Percentiles rank a stretch among this genome's conserved stretches.
Conservation (phyloP, 2,329 filamentous ascomycete genomes). For the Aspergillus carbonarius region DNA sequence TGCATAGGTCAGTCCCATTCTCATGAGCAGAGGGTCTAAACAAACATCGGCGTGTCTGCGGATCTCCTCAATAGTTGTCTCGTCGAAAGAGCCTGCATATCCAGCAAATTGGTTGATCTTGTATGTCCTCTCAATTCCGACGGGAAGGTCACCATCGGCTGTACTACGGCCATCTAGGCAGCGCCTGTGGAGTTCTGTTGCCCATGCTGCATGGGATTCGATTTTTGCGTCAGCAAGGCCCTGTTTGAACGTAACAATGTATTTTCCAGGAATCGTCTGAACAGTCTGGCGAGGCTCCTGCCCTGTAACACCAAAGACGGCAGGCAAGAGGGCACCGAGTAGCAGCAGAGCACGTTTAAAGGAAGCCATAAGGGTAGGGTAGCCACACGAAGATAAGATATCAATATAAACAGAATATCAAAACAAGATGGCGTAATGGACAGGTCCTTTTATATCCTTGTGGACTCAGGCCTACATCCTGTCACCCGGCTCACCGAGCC, state of each 20-base stretch:
- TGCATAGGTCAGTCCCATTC: conserved; percentile 3
- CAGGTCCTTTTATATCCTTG: neutral
- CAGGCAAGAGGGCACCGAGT: conserved; percentile 24
- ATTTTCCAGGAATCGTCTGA: conserved; percentile 23
- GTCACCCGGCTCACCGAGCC: neutral
- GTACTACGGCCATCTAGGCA: conserved; percentile 16
- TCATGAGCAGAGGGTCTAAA: conserved; percentile 4
- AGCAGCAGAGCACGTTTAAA: conserved; percentile 23
- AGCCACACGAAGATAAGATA: neutral
- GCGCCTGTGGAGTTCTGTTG: conserved; percentile 21
- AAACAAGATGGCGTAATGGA: neutral
- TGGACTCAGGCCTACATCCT: too few relatives aligned
- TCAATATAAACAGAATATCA: neutral
- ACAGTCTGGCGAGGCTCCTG: conserved; percentile 11
- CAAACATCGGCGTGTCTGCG: conserved; percentile 35
- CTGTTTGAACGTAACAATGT: conserved; percentile 27
- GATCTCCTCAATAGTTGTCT: conserved; percentile 42
- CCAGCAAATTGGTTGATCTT: conserved; percentile 44
- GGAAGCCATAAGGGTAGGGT: conserved; percentile 15
- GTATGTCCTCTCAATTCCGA: conserved; percentile 44
- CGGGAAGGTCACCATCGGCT: conserved; percentile 15
- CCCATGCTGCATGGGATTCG: conserved; percentile 22
- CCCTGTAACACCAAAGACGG: conserved; percentile 19
- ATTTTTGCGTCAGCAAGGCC: conserved; percentile 19
- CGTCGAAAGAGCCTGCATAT: conserved; percentile 48